Conservation (phyloP, 75 land plant species). For the Cryptomeria japonica region DNA sequence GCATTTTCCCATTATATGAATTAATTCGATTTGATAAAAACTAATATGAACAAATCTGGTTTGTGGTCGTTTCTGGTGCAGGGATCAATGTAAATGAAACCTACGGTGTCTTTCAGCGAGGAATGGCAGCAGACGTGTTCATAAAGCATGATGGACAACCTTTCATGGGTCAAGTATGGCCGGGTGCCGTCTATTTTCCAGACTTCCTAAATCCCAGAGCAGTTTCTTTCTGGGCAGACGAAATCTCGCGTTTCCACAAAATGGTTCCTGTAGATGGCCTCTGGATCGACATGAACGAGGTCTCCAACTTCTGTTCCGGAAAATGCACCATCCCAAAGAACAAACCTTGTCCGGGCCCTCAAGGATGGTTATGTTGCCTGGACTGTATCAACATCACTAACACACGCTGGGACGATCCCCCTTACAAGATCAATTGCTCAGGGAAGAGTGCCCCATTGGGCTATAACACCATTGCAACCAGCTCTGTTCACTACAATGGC, state of each 20-base stretch:
- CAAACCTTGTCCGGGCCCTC: constrained; percentile 23
- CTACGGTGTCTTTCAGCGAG: constrained; percentile 47
- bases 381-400: constrained; percentile 56
- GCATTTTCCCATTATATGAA: no score
- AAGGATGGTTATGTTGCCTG: constrained; percentile 68
- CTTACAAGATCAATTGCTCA: constrained; percentile 73
- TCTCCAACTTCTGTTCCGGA: constrained; percentile 78
- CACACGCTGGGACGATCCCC: constrained; percentile 71
- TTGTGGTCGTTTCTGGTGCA: background rate
- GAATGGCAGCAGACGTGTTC: constrained; percentile 55
- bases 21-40: background rate
- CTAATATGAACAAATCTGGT: background rate
- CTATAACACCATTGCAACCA: constrained; percentile 74
- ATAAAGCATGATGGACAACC: constrained; percentile 58
- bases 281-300: constrained; percentile 26
- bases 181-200: constrained; percentile 10
- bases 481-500: constrained; percentile 66
- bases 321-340: constrained; percentile 49
- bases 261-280: constrained; percentile 11
- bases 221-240: constrained; percentile 66
- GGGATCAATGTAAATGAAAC: constrained; percentile 58
- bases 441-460: constrained; percentile 43
- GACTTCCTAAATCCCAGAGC: constrained; percentile 45
- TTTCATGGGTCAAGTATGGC: constrained; percentile 23
- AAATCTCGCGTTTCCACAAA: constrained; percentile 92